Conservation (phyloP, 2,329 filamentous ascomycete species). For the Talaromyces sp. region DNA sequence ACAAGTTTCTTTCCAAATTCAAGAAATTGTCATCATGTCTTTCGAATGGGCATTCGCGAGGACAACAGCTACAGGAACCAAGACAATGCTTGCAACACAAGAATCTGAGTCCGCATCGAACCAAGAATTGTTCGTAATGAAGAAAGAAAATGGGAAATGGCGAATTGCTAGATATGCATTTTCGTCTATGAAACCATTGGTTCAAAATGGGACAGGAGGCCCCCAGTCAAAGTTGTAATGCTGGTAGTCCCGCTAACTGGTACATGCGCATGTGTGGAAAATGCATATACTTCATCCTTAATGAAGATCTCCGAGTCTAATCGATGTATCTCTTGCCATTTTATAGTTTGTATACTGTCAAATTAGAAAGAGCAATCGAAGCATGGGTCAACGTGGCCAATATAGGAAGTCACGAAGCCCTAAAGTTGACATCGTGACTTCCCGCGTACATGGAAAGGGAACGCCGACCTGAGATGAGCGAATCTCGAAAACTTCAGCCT, state of each 20-base stretch:
- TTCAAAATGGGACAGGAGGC: background rate
- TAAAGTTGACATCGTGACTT: slow-evolving; percentile 13
- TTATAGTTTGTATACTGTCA: no score
- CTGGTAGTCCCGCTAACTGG: background rate
- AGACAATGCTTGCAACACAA: background rate
- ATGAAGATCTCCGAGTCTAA: no score
- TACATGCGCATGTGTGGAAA: no score
- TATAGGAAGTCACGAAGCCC: slow-evolving; percentile 16
- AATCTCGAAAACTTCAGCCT: background rate
- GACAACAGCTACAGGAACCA: background rate
- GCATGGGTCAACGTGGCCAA: no score
- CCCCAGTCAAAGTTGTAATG: background rate
- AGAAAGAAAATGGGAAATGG: background rate
- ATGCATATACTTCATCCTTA: no score
- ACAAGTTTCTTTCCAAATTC: background rate
- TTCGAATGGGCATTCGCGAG: background rate
- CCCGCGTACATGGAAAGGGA: background rate
- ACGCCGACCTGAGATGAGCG: no score
- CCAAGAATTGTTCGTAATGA: background rate
- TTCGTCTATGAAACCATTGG: background rate
- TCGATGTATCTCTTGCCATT: no score
- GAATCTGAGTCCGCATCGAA: background rate
- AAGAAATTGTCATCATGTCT: background rate
- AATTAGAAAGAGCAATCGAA: no score
- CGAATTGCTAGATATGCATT: background rate